Percentiles rank a stretch among this genome's conserved stretches.
Conservation (phyloP, 1,284 basidiomycete species). For the Ganoderma meredithae region DNA sequence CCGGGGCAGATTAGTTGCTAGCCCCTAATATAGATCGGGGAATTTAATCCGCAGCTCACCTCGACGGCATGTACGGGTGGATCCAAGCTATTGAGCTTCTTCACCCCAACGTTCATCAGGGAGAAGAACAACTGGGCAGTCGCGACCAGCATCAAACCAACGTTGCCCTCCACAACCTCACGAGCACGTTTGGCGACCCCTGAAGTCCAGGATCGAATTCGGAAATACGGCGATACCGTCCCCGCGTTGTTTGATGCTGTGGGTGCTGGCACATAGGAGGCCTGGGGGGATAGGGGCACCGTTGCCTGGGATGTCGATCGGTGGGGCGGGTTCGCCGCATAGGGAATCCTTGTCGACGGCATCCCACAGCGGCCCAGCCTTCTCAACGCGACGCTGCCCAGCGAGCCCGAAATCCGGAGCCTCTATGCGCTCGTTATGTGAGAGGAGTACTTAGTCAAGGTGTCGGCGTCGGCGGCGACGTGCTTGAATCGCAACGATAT, state of each 20-base stretch:
- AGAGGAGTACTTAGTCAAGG: neutral
- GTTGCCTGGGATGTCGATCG: slow-evolving; percentile 25
- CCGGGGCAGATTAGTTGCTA: too few relatives aligned
- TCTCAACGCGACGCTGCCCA: neutral
- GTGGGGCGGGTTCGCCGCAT: slow-evolving; percentile 30
- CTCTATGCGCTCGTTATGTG: slow-evolving; percentile 3
- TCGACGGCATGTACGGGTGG: slow-evolving; percentile 64
- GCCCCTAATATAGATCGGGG: neutral
- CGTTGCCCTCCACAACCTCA: slow-evolving; percentile 48
- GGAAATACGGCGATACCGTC: neutral
- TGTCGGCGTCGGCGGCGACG: neutral
- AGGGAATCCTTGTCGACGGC: slow-evolving; percentile 28
- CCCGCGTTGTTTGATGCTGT: slow-evolving; percentile 5
- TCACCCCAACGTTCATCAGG: slow-evolving; percentile 67
- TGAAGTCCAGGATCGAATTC: neutral
- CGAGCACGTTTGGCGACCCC: neutral
- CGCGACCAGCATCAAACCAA: slow-evolving; percentile 69
- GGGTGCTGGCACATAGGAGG: slow-evolving; percentile 29
- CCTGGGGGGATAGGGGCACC: slow-evolving; percentile 21
- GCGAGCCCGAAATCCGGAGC: neutral
- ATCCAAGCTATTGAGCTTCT: slow-evolving; percentile 65
- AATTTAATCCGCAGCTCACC: slow-evolving; percentile 44
- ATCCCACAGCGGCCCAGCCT: slow-evolving; percentile 11
- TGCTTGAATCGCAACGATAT: neutral
- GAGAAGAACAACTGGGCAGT: slow-evolving; percentile 69